Evolutionary conservation across 2,329 filamentous ascomycete genomes (phyloP), one percentile per base, ranked within the genome.

Genomic region (Metarhizium guizhouense): DNA sequence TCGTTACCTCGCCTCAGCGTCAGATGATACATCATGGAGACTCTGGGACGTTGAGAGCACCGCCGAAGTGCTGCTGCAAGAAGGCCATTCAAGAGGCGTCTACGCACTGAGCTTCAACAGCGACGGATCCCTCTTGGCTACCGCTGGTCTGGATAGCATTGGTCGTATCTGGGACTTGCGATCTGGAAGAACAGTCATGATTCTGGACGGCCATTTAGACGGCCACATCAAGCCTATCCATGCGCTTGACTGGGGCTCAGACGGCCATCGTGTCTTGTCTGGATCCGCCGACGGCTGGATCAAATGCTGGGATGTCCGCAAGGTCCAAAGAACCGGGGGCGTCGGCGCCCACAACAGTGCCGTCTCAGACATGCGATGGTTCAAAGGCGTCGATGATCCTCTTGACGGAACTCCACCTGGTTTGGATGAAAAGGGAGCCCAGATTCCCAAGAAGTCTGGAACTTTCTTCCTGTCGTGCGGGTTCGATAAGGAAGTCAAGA

Each of bases 281-380:
- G 92, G 91, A 1, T 95, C 91, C 14, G 90, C 86, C 2, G 94
- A 99, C 67, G 93, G 93, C 18, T 97, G 94, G 82, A 85, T 96
- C 65, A 97, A 96, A 71, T 96, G 93, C 72, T 99, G 94, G 94
- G 94, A 99, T 67, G 80, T 99, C 53, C 85, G 94, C 49, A 93
- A 94, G 64, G 92, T 97, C 51, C 83, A 88, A 63, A 85, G 86
- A 60, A 86, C 83, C 0, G 93, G 90, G 13, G 89, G 88, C 18
- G 87, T 99, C 50, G 94, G 93, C 51, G 93, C 94, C 6, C 94
- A 99, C 70, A 87, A 84, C 52, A 93, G 90, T 60, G 88, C 94
- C 38, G 92, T 99, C 7, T 94, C 91, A 1, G 94, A 99, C 69
- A 74, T 99, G 60, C 80, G 91, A 59, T 97, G 94, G 90, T 97